Base-by-base conservation (phyloP, 1,284 basidiomycete species). In the Rugosomyces carneus region DNA sequence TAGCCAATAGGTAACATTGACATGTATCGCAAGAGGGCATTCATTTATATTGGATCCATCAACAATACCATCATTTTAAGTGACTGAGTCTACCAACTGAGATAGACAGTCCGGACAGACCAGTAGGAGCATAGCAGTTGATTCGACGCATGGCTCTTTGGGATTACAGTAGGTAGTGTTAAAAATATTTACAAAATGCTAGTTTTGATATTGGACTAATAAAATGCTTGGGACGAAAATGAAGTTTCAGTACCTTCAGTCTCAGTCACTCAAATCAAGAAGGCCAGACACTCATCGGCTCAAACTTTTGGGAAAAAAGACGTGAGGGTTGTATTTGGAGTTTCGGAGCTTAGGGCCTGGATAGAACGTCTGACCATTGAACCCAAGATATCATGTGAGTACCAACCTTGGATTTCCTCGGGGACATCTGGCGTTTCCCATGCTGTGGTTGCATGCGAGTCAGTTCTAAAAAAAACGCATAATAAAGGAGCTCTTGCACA, bases 291-390 rank as follows among this genome's bases (percentile, higher is more conserved):
- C 27, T 29, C 4, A 16, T 16, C 19, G n/a, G 10, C 31, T 42
- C 31, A 42, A 24, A 20, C 13, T 42, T 42, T 18, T 7, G 11
- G 40, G 35, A 42, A 29, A 15, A 42, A 42, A 4, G 40, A 34
- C 21, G 40, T 42, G 13, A 42, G 40, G 19, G 34, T 42, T 1
- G 40, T 23, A 9, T 35, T 42, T 15, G 40, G 35, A 35, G 19
- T 9, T 16, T 29, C 11, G 15, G 19, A 19, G 9, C 3, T n/a
- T 10, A 32, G 15, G 6, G n/a, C 18, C 20, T 35, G n/a, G 13
- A 35, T 3, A 34, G 26, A 9, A 40, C 9, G 13, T 20, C 18
- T 21, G 19, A 23, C 19, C 21, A 32, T 15, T 10, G 18, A 18
- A 18, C 26, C 9, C 13, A 5, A 7, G 8, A 31, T 23, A 5